A percentile compares a stretch with the other conserved stretches of the same genome.
These are phyloP conservation scores for Alternaria sp. DNA, from an alignment of 2,329 filamentous ascomycete genomes.

Conservation along the genomic window DNA sequence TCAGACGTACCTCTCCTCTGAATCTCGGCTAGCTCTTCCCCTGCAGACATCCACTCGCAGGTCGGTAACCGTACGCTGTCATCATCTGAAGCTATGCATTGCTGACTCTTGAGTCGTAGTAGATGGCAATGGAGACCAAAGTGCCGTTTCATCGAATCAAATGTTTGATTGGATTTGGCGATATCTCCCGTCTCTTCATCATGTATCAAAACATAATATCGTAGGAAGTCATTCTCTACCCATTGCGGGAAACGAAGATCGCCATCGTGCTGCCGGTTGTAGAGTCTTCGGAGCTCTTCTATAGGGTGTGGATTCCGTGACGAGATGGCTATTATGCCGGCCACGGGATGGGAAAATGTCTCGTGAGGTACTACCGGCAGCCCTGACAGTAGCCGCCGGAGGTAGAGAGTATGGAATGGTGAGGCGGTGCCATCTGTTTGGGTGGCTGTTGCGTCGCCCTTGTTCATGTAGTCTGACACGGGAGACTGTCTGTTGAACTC, in stretches of 20 bases:
- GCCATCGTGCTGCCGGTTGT: slow-evolving; percentile 83
- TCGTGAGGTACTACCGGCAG: slow-evolving; percentile 84
- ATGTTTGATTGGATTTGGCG: slow-evolving; percentile 84
- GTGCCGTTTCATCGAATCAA: slow-evolving; percentile 99
- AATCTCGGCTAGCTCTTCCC: slow-evolving; percentile 82
- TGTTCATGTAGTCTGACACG: slow-evolving; percentile 55
- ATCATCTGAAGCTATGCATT: slow-evolving; percentile 89
- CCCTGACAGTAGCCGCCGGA: slow-evolving; percentile 83
- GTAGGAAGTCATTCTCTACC: slow-evolving; percentile 89
- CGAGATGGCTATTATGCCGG: slow-evolving; percentile 93
- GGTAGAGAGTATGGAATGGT: slow-evolving; percentile 84
- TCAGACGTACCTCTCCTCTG: slow-evolving; percentile 64
- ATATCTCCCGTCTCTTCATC: slow-evolving; percentile 97
- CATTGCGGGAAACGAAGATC: slow-evolving; percentile 78
- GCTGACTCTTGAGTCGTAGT: slow-evolving; percentile 81
- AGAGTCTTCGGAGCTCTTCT: slow-evolving; percentile 84
- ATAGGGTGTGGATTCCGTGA: slow-evolving; percentile 85
- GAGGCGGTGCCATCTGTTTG: slow-evolving; percentile 60
- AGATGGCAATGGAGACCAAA: slow-evolving; percentile 96
- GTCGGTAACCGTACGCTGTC: slow-evolving; percentile 83
- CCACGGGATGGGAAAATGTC: slow-evolving; percentile 93
- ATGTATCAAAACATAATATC: slow-evolving; percentile 96
- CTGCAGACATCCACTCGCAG: slow-evolving; percentile 88
- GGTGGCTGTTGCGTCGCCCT: slow-evolving; percentile 25
- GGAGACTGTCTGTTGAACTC: slow-evolving; percentile 62